These are phyloP conservation scores for Phytophthora citrophthora DNA, from an alignment of 352 stramenopile genomes.

Conservation along the genomic window DNA sequence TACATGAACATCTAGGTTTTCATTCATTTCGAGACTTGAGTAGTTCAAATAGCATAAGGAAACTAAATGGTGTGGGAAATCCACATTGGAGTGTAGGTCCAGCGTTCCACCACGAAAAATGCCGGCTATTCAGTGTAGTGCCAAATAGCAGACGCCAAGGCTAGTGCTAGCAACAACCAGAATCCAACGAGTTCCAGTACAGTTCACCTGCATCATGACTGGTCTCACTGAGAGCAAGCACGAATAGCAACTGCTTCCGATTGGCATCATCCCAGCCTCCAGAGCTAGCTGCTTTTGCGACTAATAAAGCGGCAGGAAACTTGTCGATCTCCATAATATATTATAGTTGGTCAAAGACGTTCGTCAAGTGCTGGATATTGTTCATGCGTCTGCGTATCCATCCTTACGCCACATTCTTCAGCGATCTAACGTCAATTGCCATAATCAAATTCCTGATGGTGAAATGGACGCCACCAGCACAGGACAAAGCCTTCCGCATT, in stretches of 20 bases:
- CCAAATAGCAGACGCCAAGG: background rate
- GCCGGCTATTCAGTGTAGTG: no score
- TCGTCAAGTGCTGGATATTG: conserved; percentile 4
- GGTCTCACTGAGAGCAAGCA: conserved; percentile 5
- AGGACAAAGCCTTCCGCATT: background rate
- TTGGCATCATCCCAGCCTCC: conserved; percentile 3
- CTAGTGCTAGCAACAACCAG: conserved; percentile 1
- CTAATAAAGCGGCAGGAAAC: background rate
- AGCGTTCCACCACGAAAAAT: no score
- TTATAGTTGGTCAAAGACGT: no score
- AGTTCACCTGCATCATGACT: background rate
- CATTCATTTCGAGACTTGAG: no score
- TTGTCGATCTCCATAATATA: background rate
- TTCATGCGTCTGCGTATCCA: conserved; percentile 6
- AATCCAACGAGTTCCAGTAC: background rate
- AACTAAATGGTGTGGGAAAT: no score
- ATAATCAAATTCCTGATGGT: conserved; percentile 8
- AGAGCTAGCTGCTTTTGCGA: background rate
- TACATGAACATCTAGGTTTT: no score
- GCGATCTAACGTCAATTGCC: background rate
- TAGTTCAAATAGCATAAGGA: no score
- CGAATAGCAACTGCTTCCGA: background rate
- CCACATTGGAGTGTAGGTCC: no score
- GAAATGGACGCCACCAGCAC: background rate
- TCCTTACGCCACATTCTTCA: conserved; percentile 1